phyloP scores from a whole-genome alignment of 345 rosid genomes.

The Gossypium rotundifolium region DNA sequence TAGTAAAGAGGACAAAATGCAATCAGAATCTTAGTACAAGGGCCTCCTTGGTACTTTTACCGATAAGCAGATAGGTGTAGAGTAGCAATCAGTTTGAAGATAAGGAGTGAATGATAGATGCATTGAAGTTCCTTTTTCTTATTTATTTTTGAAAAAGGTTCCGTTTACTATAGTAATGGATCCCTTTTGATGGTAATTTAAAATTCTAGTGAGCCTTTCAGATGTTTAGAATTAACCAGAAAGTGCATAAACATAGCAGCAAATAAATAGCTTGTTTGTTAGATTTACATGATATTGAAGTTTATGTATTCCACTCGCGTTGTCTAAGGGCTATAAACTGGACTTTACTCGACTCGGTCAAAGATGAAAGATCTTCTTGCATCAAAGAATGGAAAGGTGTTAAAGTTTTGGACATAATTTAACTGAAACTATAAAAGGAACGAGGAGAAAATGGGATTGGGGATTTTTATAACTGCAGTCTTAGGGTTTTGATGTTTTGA shows the following conservation, averaged over 20 bases:
- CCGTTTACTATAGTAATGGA: not conserved
- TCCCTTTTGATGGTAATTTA: not conserved
- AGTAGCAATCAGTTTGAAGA: not conserved
- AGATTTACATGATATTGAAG: not conserved
- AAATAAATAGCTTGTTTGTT: not conserved
- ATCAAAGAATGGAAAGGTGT: not conserved
- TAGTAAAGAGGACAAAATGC: too few relatives aligned
- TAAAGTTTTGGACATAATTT: not conserved
- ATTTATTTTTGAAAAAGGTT: too few relatives aligned
- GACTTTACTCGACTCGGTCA: not conserved
- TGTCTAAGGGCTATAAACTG: not conserved
- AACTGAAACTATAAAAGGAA: not conserved
- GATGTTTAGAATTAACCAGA: not conserved
- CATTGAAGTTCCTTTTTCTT: not conserved
- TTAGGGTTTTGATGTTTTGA: not conserved
- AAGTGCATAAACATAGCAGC: not conserved
- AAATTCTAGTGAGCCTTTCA: not conserved
- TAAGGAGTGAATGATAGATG: not conserved
- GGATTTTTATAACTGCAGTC: not conserved
- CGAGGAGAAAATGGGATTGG: not conserved
- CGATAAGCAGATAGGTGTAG: not conserved
- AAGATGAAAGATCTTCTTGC: not conserved
- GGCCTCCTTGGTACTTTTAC: too few relatives aligned
- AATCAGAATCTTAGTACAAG: too few relatives aligned
- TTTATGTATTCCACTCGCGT: not conserved